These are phyloP conservation scores for Wickerhamomyces chaumierensis DNA, from an alignment of 805 yeast species.

Conservation along the genomic window DNA sequence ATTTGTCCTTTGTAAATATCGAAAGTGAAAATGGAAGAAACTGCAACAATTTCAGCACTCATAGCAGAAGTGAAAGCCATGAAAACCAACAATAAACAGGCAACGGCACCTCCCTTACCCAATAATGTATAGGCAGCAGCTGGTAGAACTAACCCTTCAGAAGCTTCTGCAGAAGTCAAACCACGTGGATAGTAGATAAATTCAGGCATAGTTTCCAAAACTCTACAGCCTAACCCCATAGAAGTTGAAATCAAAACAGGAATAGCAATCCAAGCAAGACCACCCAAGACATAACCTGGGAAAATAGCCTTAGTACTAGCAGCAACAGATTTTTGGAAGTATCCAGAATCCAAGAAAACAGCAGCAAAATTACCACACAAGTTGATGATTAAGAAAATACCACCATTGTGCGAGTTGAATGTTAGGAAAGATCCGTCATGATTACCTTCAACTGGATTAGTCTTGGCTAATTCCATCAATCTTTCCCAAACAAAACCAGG, in stretches of 20 bases:
- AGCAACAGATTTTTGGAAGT: conserved; percentile 42
- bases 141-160: conserved; percentile 60
- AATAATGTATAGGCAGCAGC: conserved; percentile 65
- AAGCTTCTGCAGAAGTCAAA: conserved; percentile 58
- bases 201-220: conserved; percentile 53
- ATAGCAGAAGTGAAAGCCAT: conserved; percentile 92
- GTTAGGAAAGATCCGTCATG: conserved; percentile 83
- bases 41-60: conserved; percentile 85
- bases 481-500: conserved; percentile 74
- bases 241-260: conserved; percentile 78
- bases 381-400: conserved; percentile 81
- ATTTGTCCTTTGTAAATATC: conserved; percentile 77
- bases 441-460: conserved; percentile 65
- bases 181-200: conserved; percentile 75
- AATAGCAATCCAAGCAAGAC: conserved; percentile 84
- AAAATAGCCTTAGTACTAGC: conserved; percentile 74
- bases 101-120: conserved; percentile 85
- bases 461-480: conserved; percentile 46
- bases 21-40: conserved; percentile 75
- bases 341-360: conserved; percentile 35
- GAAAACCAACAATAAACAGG: conserved; percentile 66
- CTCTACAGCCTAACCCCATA: conserved; percentile 76
- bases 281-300: conserved; percentile 84
- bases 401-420: conserved; percentile 77
- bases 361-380: conserved; percentile 86